A percentile compares a stretch with the other conserved stretches of the same genome.
phyloP scores from a whole-genome alignment of 2,329 filamentous ascomycete genomes.

The Bipolaris zeicola region DNA sequence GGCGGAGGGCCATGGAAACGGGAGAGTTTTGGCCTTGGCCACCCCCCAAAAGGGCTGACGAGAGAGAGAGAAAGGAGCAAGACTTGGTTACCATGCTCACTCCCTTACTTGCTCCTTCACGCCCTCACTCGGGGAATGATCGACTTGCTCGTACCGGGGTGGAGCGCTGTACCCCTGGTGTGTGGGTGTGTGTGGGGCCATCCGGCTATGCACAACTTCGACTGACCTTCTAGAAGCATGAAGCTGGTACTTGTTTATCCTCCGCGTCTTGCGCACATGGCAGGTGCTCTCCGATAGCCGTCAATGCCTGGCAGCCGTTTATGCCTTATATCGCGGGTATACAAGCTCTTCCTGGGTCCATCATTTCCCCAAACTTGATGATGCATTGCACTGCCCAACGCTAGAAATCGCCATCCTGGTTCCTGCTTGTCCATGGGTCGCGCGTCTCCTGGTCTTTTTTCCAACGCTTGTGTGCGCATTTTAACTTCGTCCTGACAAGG shows the following conservation, averaged over 20 bases:
- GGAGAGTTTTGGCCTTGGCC: background rate
- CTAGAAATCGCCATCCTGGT: background rate
- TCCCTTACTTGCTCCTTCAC: no score
- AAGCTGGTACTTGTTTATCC: slow-evolving; percentile 4
- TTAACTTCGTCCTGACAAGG: background rate
- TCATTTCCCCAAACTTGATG: background rate
- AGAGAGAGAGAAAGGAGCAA: no score
- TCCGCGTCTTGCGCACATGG: slow-evolving; percentile 19
- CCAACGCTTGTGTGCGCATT: background rate
- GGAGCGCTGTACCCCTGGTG: slow-evolving; percentile 1
- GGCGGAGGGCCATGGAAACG: background rate
- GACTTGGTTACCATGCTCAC: no score
- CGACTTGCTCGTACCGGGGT: no score
- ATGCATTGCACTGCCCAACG: background rate
- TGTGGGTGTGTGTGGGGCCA: slow-evolving; percentile 1
- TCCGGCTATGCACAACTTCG: slow-evolving; percentile 15
- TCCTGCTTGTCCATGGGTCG: background rate
- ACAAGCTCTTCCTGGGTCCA: background rate
- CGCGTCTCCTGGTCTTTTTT: background rate
- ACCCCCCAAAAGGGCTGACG: no score
- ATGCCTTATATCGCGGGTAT: background rate
- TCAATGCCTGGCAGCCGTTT: background rate
- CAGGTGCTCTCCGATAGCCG: background rate
- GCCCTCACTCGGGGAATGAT: no score
- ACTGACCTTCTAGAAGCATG: slow-evolving; percentile 29